Base-by-base conservation (phyloP, 2,329 filamentous ascomycete species). In the Phaeomoniella chlamydospora region DNA sequence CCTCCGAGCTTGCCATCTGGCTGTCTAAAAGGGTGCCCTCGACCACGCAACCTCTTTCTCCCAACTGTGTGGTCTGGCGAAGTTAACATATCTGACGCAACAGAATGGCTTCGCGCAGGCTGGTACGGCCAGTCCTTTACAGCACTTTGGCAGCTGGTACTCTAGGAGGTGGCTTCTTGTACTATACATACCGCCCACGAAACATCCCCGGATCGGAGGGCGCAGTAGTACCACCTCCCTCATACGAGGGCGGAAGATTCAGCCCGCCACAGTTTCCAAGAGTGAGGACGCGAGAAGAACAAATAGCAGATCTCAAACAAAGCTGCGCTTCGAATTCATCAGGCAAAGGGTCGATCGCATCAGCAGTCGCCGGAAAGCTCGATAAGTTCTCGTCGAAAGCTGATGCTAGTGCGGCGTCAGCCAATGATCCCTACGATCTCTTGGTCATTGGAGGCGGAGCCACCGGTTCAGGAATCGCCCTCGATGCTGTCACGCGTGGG, bases 381-480 rank as follows among this genome's bases (percentile, higher is more conserved):
- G 39, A 35, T n/a, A 13, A 18, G 18, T 13, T 32, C 5, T 33
- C 5, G 12, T 3, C 33, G 17, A 33, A 34, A 31, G 17, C 17
- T 2, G 29, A 40, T 10, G 39, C 33, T 15, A 41, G 60, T 34
- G 38, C 18, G 16, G 34, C 19, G 3, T 19, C 42, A 15, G 56
- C 59, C 12, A 58, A 59, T 9, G 69, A 77, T 31, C 67, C 73
- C 36, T 88, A 87, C 49, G 83, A 88, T 52, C 64, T 90, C 29
- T 64, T 88, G 43, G 66, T 90, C 48, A 83, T 88, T 48, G 82
- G 82, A 39, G 81, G 75, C 43, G 82, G 82, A 44, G 82, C 82
- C 11, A 88, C 83, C 2, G 82, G 82, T 11, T 70, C 81, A 4
- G 82, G 82, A 15, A 84, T 90, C 48, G 82, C 83, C 10, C 70